Evolutionary conservation across 805 yeast genomes (phyloP).

Genomic region (Pichia gijzeniarum): DNA sequence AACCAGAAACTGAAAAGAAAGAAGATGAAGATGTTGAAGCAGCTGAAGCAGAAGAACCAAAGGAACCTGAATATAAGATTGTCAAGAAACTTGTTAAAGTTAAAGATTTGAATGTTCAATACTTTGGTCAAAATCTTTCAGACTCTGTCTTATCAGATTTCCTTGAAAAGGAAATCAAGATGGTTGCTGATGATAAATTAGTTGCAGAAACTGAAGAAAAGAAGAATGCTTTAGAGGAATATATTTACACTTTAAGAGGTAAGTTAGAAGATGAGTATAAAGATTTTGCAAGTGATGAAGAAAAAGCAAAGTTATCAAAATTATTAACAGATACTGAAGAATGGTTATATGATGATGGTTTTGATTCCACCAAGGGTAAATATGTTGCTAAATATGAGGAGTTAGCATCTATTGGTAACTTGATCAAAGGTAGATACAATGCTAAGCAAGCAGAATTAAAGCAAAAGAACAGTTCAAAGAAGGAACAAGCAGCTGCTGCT

Average conservation of each 20-base stretch:
- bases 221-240: slow-evolving; percentile 97
- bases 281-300: slow-evolving; percentile 83
- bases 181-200: slow-evolving; percentile 87
- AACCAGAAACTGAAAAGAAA: slow-evolving; percentile 34
- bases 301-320: slow-evolving; percentile 70
- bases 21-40: slow-evolving; percentile 26
- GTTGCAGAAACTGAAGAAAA: slow-evolving; percentile 98
- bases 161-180: slow-evolving; percentile 77
- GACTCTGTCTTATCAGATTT: slow-evolving; percentile 48
- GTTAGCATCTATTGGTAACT: slow-evolving; percentile 88
- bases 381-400: slow-evolving; percentile 98
- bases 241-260: slow-evolving; percentile 95
- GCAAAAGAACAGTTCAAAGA: slow-evolving; percentile 79
- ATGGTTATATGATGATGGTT: slow-evolving; percentile 97
- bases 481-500: slow-evolving; percentile 40
- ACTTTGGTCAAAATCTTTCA: slow-evolving; percentile 57
- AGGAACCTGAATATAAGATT: slow-evolving; percentile 78
- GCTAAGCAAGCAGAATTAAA: slow-evolving; percentile 94
- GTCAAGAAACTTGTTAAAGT: slow-evolving; percentile 94
- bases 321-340: slow-evolving; percentile 86
- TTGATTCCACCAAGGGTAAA: slow-evolving; percentile 92
- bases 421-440: slow-evolving; percentile 90
- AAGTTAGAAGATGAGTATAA: slow-evolving; percentile 90
- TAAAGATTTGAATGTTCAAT: slow-evolving; percentile 61
- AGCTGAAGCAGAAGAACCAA: slow-evolving; percentile 37